Percentiles rank a stretch among this genome's conserved stretches.
phyloP scores from a whole-genome alignment of 768 basidiomycete species.

The Gymnopilus dilepis region DNA sequence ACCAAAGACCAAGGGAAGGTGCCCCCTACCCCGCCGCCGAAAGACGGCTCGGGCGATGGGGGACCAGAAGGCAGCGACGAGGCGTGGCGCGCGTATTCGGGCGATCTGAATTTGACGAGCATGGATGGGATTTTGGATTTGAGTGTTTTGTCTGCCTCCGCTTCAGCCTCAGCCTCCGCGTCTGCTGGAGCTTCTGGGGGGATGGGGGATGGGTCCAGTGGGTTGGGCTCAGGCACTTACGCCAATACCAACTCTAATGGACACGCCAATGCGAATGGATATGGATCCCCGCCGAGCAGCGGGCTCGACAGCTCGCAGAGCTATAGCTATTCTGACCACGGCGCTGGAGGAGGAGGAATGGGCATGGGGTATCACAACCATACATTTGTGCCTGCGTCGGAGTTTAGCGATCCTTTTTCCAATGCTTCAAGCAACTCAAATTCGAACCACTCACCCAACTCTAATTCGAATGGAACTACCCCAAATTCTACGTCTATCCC shows the following conservation, averaged over 20 bases:
- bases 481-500: too few species aligned
- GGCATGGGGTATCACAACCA: constrained; percentile 26
- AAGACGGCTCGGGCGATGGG: constrained; percentile 27
- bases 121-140: constrained; percentile 86
- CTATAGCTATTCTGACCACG: constrained; percentile 17
- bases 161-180: too few species aligned
- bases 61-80: too few species aligned
- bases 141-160: too few species aligned
- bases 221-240: too few species aligned
- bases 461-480: too few species aligned
- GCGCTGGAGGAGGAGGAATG: too few species aligned
- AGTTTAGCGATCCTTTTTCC: constrained; percentile 50
- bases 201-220: constrained; percentile 18
- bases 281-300: constrained; percentile 48
- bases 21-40: constrained; percentile 36
- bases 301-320: constrained; percentile 43
- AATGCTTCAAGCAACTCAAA: constrained; percentile 31
- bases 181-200: constrained; percentile 28
- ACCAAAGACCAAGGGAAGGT: constrained; percentile 33
- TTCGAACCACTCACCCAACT: too few species aligned
- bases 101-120: constrained; percentile 72
- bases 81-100: constrained; percentile 43
- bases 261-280: constrained; percentile 25
- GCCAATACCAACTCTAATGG: not conserved
- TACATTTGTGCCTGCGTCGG: constrained; percentile 29